Conservation (phyloP, 2,329 filamentous ascomycete genomes). For the Mycosphaerelloides madeirae region DNA sequence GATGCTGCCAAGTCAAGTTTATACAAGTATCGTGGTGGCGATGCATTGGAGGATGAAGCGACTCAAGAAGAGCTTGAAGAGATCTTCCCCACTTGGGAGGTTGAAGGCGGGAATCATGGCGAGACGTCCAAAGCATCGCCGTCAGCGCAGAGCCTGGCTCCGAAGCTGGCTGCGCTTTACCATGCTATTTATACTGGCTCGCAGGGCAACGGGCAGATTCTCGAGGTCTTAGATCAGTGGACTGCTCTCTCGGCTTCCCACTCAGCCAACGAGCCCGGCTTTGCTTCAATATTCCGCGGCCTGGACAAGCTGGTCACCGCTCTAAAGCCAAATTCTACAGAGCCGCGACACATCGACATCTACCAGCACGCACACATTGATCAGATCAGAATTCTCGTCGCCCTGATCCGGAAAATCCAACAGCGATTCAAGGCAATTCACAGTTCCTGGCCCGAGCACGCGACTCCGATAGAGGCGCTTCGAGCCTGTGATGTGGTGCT, state of each 20-base stretch:
- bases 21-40: constrained; percentile 76
- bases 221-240: constrained; percentile 16
- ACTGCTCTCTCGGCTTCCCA: not conserved
- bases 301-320: constrained; percentile 4
- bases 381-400: constrained; percentile 70
- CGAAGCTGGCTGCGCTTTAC: constrained; percentile 20
- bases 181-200: constrained; percentile 13
- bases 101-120: constrained; percentile 42
- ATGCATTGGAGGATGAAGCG: constrained; percentile 69
- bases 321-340: no score
- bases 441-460: constrained; percentile 63
- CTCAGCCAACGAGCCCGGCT: no score
- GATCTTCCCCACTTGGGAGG: constrained; percentile 67
- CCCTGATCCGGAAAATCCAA: constrained; percentile 64
- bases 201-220: constrained; percentile 6
- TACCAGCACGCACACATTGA: constrained; percentile 75
- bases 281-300: not conserved
- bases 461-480: constrained; percentile 75
- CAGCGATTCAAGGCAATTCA: constrained; percentile 67
- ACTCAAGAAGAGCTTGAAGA: constrained; percentile 71
- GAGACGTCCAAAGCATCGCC: not conserved
- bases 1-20: constrained; percentile 69
- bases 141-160: constrained; percentile 21
- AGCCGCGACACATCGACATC: constrained; percentile 57
- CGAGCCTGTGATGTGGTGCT: constrained; percentile 69